Evolutionary conservation across 108 stramenopile species (phyloP), one percentile per base, ranked within the genome.

Genomic region (Pseudonitzschia delicatissima): DNA sequence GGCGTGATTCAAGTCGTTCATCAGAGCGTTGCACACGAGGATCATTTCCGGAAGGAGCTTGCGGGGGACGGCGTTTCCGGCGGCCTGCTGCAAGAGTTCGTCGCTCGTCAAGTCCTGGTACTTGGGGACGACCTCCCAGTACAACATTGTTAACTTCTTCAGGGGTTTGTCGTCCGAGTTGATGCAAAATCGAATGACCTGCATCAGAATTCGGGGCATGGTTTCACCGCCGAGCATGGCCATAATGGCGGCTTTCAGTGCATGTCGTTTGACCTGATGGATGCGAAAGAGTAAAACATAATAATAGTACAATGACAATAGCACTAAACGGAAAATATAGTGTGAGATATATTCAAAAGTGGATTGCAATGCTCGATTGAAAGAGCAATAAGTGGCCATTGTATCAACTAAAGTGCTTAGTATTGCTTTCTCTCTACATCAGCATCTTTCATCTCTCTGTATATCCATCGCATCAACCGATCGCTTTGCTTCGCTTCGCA

Each of bases 1-100:
- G 52, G 99, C 97, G 84, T 98, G 97, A 69, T 95, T 99, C 59
- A 99, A 72, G 82, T 99, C 96, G 66, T 98, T 98, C 77, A 97
- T 95, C 32, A 99, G 76, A 32, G 99, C 98, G 63, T 99, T 99
- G 77, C 99, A 98, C 20, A 93, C 97, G 60, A 99, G 78, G 64
- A 99, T 95, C 97, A 98, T 98, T 76, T 99, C 98, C 25, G 96
- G 96, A 45, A 97, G 85, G 26, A 98, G 92, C 78, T 99, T 99
- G 25, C 89, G 84, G 29, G 74, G 80, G 18, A 87, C 79, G 9
- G 82, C 64, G n/a, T 87, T 87, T 31, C 91, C 90, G 6, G 87
- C 64, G 21, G 84, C 85, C 29, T 87, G 82, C 9, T 77, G 77
- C 29, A 89, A 62, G 25, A 88, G 58, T 53, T 90, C 89, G 33